Conservation (phyloP, 1,139 yeast genomes). For the Hansenula lynferdii region DNA sequence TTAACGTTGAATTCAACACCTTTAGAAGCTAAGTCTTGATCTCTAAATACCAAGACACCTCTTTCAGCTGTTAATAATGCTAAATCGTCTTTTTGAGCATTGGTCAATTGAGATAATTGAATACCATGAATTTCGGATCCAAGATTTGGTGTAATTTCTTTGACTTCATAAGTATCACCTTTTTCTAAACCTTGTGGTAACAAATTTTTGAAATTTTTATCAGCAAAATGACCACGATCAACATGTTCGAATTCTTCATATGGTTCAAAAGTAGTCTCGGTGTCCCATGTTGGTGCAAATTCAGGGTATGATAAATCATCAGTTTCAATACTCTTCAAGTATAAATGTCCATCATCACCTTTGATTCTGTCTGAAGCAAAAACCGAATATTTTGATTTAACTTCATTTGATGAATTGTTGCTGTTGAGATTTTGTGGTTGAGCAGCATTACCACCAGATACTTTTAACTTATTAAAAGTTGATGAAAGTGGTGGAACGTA, state of each 20-base stretch:
- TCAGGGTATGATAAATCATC: constrained; percentile 7
- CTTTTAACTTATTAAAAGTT: too few relatives aligned
- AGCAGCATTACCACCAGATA: too few relatives aligned
- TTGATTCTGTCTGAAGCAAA: not conserved
- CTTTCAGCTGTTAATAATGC: constrained; percentile 57
- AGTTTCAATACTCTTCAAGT: not conserved
- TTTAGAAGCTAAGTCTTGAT: constrained; percentile 52
- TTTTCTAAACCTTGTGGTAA: constrained; percentile 33
- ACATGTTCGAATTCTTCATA: constrained; percentile 39
- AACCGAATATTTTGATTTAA: not conserved
- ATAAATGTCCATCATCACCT: not conserved
- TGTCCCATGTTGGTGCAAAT: constrained; percentile 43
- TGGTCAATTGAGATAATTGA: constrained; percentile 47
- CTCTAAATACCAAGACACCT: constrained; percentile 59
- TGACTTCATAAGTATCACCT: too few relatives aligned
- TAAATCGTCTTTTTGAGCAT: constrained; percentile 55
- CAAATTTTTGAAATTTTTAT: constrained; percentile 43
- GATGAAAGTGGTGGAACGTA: too few relatives aligned
- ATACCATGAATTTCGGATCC: constrained; percentile 58
- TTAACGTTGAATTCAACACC: constrained; percentile 48
- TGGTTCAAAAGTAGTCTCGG: constrained; percentile 31
- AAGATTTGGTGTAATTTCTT: constrained; percentile 41
- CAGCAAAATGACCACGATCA: constrained; percentile 53
- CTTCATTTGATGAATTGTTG: not conserved
- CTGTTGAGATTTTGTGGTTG: too few relatives aligned